Conservation (phyloP, 2,329 filamentous ascomycete species). For the Didymella glomerata region DNA sequence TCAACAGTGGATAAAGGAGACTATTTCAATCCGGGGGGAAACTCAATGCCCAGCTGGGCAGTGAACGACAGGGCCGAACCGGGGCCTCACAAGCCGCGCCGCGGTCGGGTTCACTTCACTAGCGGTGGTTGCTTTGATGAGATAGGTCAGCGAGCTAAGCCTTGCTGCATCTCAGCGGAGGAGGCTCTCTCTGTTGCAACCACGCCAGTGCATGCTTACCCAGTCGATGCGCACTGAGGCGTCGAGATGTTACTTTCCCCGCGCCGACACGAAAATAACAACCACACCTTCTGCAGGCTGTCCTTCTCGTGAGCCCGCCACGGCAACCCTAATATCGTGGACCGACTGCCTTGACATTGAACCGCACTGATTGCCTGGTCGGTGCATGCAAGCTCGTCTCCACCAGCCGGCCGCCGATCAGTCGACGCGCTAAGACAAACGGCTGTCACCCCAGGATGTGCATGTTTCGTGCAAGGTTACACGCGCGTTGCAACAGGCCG, state of each 20-base stretch:
- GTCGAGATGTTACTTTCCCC: constrained; percentile 42
- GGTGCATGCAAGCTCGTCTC: constrained; percentile 16
- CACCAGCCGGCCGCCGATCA: constrained; percentile 18
- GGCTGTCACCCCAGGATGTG: constrained; percentile 43
- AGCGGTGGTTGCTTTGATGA: constrained; percentile 20
- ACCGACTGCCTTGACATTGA: constrained; percentile 3
- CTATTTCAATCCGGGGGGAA: constrained; percentile 34
- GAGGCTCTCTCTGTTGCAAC: constrained; percentile 34
- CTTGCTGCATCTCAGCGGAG: constrained; percentile 35
- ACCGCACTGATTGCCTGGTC: constrained; percentile 7
- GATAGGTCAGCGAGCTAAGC: constrained; percentile 43
- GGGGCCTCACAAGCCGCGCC: constrained; percentile 21
- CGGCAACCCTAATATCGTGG: constrained; percentile 12
- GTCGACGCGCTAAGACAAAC: constrained; percentile 42
- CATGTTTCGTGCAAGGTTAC: constrained; percentile 40
- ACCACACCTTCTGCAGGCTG: constrained; percentile 1
- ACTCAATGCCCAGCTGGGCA: constrained; percentile 27
- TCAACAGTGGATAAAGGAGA: constrained; percentile 25
- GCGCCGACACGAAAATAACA: constrained; percentile 16
- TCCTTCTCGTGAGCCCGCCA: constrained; percentile 13
- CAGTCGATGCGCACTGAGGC: constrained; percentile 28
- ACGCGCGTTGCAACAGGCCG: constrained; percentile 20
- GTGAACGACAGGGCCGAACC: constrained; percentile 26
- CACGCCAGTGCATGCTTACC: constrained; percentile 17
- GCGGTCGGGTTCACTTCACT: constrained; percentile 27